Evolutionary conservation across 257 asterid genomes (phyloP).

Genomic region (Gentiana macrophylla): DNA sequence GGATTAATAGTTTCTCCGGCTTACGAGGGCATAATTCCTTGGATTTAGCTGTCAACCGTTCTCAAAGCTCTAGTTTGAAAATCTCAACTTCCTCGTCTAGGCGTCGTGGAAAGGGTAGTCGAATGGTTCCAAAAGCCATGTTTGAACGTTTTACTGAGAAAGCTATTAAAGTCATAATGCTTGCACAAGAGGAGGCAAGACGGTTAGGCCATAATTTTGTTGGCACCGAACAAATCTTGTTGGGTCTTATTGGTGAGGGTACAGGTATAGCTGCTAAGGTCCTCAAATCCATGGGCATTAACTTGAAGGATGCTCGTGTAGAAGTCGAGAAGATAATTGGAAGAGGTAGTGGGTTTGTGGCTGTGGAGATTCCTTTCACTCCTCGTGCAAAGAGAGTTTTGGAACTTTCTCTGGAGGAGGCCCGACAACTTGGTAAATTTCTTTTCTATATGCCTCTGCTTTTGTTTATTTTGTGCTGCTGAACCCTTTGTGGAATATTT

Average conservation of each 20-base stretch:
- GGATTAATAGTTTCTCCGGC: constrained; percentile 50
- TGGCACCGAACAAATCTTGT: constrained; percentile 90
- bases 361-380: constrained; percentile 96
- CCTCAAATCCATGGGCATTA: constrained; percentile 91
- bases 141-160: constrained; percentile 97
- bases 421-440: constrained; percentile 86
- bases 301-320: constrained; percentile 95
- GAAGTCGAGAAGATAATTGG: constrained; percentile 98
- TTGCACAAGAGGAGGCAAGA: constrained; percentile 98
- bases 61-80: constrained; percentile 54
- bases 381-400: constrained; percentile 97
- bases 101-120: constrained; percentile 36
- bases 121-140: constrained; percentile 72
- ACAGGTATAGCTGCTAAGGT: constrained; percentile 99
- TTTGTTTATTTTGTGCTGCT: background rate
- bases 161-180: constrained; percentile 95
- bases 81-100: constrained; percentile 39
- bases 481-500: background rate
- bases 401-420: constrained; percentile 96
- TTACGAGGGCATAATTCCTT: constrained; percentile 64
- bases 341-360: constrained; percentile 95
- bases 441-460: constrained; percentile 2
- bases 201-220: constrained; percentile 94
- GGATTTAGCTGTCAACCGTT: constrained; percentile 38
- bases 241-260: constrained; percentile 98